These are phyloP conservation scores for Pichia sp. DNA, from an alignment of 1,139 yeast genomes.

Conservation along the genomic window DNA sequence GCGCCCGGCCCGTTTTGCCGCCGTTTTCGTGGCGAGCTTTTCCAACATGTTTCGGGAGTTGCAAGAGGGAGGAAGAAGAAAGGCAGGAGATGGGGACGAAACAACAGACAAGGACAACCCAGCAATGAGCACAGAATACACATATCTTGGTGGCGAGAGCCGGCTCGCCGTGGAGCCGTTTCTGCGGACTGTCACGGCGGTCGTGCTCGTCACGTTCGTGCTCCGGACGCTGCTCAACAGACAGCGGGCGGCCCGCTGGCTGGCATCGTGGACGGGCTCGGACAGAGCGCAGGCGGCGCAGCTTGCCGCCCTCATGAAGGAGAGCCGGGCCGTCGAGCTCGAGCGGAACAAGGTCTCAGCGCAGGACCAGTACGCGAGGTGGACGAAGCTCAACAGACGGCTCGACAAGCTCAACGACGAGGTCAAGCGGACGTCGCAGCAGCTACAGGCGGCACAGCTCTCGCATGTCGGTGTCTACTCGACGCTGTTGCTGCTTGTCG, in stretches of 20 bases:
- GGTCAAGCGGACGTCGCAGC: slow-evolving; percentile 35
- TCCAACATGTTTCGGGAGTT: too few relatives aligned
- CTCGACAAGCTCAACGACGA: slow-evolving; percentile 55
- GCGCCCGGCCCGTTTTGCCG: background rate
- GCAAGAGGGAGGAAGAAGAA: background rate
- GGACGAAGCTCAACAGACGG: slow-evolving; percentile 88
- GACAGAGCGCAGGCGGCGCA: background rate
- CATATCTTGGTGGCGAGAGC: background rate
- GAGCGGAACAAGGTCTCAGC: slow-evolving; percentile 68
- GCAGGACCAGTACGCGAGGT: slow-evolving; percentile 89
- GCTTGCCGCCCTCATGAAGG: slow-evolving; percentile 22
- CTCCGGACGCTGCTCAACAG: slow-evolving; percentile 2
- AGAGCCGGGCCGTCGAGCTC: slow-evolving; percentile 44
- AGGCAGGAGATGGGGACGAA: background rate
- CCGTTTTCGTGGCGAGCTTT: background rate
- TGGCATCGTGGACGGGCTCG: background rate
- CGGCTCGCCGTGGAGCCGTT: slow-evolving; percentile 4
- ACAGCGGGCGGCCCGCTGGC: slow-evolving; percentile 4
- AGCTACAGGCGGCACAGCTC: slow-evolving; percentile 34
- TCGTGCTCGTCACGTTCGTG: slow-evolving; percentile 1
- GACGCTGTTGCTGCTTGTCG: slow-evolving; percentile 33
- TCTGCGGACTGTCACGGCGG: background rate
- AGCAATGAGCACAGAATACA: background rate
- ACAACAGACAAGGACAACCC: background rate
- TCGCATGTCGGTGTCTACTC: slow-evolving; percentile 32